These are phyloP conservation scores for Debaryomyces udenii DNA, from an alignment of 1,139 yeast genomes.

Conservation along the genomic window DNA sequence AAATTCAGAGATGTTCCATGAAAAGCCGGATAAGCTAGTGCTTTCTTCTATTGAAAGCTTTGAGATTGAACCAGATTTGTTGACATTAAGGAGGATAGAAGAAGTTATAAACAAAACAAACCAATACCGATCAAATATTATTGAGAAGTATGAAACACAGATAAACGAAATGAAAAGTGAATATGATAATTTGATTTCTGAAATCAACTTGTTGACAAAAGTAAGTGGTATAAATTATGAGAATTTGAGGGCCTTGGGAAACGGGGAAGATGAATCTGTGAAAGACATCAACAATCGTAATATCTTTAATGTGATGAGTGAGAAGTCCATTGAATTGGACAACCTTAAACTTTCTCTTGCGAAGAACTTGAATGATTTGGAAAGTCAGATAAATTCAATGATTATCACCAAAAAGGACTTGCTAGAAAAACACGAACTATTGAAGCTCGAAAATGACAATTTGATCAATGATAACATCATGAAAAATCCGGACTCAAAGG, in stretches of 20 bases:
- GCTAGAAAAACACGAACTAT: conserved; percentile 31
- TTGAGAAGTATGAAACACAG: conserved; percentile 25
- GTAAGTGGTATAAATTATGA: conserved; percentile 21
- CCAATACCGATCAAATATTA: conserved; percentile 27
- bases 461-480: conserved; percentile 27
- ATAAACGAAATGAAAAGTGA: conserved; percentile 25
- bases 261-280: conserved; percentile 8
- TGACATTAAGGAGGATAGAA: conserved; percentile 51
- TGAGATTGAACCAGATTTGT: conserved; percentile 56
- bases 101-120: conserved; percentile 36
- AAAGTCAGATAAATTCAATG: conserved; percentile 51
- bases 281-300: conserved; percentile 19
- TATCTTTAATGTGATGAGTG: conserved; percentile 30
- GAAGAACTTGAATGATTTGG: conserved; percentile 58
- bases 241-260: conserved; percentile 15
- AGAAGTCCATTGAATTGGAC: conserved; percentile 43
- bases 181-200: conserved; percentile 22
- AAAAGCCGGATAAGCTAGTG: conserved; percentile 40
- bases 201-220: conserved; percentile 28
- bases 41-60: conserved; percentile 50
- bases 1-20: conserved; percentile 29
- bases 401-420: conserved; percentile 47
- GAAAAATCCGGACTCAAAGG: conserved; percentile 34
- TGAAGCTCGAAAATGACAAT: conserved; percentile 25
- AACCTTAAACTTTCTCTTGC: conserved; percentile 56